Conservation (phyloP, 768 basidiomycete genomes). For the Kwoniella heveanensis region DNA sequence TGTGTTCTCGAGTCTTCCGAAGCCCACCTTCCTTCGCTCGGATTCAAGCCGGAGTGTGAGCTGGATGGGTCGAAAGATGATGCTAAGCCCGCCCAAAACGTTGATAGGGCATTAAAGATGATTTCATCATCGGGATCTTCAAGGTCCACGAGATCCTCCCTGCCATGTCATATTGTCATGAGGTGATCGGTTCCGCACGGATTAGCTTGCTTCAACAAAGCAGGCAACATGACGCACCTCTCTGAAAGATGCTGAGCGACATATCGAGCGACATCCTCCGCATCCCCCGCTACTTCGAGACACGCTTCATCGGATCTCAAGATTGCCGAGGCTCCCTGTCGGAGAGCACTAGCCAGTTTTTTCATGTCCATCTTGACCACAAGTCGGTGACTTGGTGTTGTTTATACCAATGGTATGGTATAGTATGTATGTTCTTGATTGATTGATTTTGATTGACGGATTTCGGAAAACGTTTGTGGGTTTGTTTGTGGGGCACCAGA, state of each 20-base stretch:
- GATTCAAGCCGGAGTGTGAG: background rate
- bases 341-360: background rate
- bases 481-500: slow-evolving; percentile 5
- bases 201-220: too few species aligned
- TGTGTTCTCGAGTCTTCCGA: slow-evolving; percentile 31
- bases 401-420: too few species aligned
- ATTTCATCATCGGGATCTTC: background rate
- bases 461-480: slow-evolving; percentile 3
- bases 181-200: too few species aligned
- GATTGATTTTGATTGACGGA: background rate
- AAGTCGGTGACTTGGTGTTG: too few species aligned
- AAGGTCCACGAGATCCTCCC: slow-evolving; percentile 7
- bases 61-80: slow-evolving; percentile 15
- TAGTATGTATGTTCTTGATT: background rate
- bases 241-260: slow-evolving; percentile 37
- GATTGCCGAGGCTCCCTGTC: slow-evolving; percentile 4
- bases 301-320: slow-evolving; percentile 28
- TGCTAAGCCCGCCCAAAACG: slow-evolving; percentile 24
- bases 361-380: slow-evolving; percentile 6
- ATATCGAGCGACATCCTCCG: slow-evolving; percentile 30
- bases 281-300: slow-evolving; percentile 11
- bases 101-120: slow-evolving; percentile 21
- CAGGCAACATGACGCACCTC: slow-evolving; percentile 24
- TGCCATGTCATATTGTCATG: background rate
- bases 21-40: slow-evolving; percentile 1